phyloP scores from a whole-genome alignment of 1,284 basidiomycete species.

The Pulveroboletus sp. region DNA sequence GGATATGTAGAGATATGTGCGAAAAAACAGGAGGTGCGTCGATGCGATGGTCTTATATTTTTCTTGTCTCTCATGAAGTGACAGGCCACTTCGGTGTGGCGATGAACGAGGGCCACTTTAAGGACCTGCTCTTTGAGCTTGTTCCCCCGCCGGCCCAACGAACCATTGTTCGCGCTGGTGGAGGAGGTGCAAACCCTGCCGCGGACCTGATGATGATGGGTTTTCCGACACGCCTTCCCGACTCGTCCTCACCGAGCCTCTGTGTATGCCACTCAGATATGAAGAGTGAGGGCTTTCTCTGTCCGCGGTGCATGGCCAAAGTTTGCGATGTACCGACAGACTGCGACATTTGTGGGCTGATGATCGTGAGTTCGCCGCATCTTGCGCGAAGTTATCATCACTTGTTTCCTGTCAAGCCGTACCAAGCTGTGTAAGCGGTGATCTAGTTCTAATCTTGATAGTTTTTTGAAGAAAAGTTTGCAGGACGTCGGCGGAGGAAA shows the following conservation, averaged over 20 bases:
- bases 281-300: conserved; percentile 90
- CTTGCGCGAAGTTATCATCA: conserved; percentile 95
- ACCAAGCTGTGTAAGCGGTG: conserved; percentile 73
- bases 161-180: conserved; percentile 52
- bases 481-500: conserved; percentile 45
- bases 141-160: conserved; percentile 92
- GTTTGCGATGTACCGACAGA: conserved; percentile 98
- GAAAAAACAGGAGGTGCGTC: conserved; percentile 83
- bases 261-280: conserved; percentile 94
- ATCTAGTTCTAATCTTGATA: conserved; percentile 1
- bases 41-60: not conserved
- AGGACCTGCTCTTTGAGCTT: conserved; percentile 93
- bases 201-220: conserved; percentile 99
- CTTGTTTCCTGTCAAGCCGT: conserved; percentile 86
- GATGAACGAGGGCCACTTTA: conserved; percentile 95
- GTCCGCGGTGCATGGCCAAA: conserved; percentile 90
- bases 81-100: conserved; percentile 91
- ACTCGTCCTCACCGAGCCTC: conserved; percentile 77
- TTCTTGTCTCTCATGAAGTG: conserved; percentile 15
- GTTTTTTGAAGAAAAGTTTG: conserved; percentile 6
- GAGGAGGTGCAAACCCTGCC: conserved; percentile 57
- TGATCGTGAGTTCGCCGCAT: conserved; percentile 97
- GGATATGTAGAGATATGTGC: conserved; percentile 90
- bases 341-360: conserved; percentile 94
- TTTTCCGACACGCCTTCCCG: conserved; percentile 90